Base-by-base conservation (phyloP, 257 asterid genomes). In the Primulina tabacum region DNA sequence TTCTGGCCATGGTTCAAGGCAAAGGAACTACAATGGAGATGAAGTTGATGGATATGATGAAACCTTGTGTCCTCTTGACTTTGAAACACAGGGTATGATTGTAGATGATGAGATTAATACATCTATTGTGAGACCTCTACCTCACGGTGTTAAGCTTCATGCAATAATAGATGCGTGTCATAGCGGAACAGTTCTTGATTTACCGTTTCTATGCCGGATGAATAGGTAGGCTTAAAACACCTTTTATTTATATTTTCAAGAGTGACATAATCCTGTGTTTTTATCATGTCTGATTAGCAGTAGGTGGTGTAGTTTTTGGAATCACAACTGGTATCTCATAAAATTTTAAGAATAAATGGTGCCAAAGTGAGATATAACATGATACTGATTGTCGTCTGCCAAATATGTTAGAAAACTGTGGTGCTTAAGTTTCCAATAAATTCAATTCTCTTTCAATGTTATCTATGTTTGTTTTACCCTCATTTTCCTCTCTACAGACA, bases 21-120 rank as follows among this genome's bases (percentile, higher is more conserved):
- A 90, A 67, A 82, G 94, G 79, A 85, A 90, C 80, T 83, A 82
- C 72, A 86, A 83, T 59, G 97, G 99, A 68, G 99, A 93, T 75
- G 97, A 93, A 85, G 84, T 89, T 68, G 99, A 93, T 78, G 99
- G 97, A 78, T 89, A 83, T 60, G 96, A 93, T 81, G 99, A 93
- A 83, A 90, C 97, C 34, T 80, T 93, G 76, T 93, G 99, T 68
- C 99, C 99, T 40, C 77, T 93, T 65, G 96, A 93, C 81, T 90
- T 90, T 11, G 95, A 90, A 82, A 93, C 94, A 8, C 96, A 90
- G 85, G 97, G 97, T 50, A 93, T 93, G 97, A 87, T 93, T 75
- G 95, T 93, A 16, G 97, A 93, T 78, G 94, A 93, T n/a, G n/a
- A n/a, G 73, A 87, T 93, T 64, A 93, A 93, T 80, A 91, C 89